Percentiles rank a stretch among this genome's conserved stretches.
These are phyloP conservation scores for Rhododendron ferrugineum DNA, from an alignment of 148 eudicot genomes.

Conservation along the genomic window DNA sequence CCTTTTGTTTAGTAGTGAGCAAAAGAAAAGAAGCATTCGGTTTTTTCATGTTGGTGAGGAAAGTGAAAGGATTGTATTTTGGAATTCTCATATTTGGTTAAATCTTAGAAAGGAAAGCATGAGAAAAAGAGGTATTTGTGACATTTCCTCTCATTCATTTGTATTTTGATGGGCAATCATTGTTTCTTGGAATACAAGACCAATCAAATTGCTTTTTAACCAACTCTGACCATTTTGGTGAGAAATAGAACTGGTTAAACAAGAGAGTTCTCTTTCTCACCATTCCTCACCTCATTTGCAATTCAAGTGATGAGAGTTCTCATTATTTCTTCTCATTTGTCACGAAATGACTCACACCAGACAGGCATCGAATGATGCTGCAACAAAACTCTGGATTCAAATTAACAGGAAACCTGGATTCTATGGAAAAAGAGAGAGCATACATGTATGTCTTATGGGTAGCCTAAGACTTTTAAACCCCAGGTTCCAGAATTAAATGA, in stretches of 20 bases:
- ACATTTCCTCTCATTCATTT: background rate
- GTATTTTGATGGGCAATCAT: background rate
- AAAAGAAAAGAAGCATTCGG: background rate
- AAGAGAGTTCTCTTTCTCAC: background rate
- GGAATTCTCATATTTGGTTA: background rate
- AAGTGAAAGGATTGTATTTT: background rate
- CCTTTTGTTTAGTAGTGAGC: background rate
- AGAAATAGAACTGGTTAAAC: background rate
- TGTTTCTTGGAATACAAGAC: background rate
- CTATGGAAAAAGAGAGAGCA: background rate
- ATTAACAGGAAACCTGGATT: background rate
- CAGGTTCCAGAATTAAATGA: background rate
- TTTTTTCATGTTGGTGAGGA: background rate
- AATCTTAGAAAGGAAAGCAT: background rate
- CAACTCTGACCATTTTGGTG: background rate
- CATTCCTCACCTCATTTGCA: background rate
- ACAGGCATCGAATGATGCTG: background rate
- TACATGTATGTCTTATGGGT: background rate
- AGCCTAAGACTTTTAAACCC: background rate
- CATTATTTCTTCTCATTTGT: background rate
- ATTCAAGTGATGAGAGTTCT: background rate
- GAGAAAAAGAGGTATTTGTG: background rate
- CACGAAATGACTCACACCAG: background rate
- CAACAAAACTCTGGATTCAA: background rate
- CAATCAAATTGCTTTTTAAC: background rate